Conservation (phyloP, 2,329 filamentous ascomycete genomes). For the Alternaria triticimaculans region DNA sequence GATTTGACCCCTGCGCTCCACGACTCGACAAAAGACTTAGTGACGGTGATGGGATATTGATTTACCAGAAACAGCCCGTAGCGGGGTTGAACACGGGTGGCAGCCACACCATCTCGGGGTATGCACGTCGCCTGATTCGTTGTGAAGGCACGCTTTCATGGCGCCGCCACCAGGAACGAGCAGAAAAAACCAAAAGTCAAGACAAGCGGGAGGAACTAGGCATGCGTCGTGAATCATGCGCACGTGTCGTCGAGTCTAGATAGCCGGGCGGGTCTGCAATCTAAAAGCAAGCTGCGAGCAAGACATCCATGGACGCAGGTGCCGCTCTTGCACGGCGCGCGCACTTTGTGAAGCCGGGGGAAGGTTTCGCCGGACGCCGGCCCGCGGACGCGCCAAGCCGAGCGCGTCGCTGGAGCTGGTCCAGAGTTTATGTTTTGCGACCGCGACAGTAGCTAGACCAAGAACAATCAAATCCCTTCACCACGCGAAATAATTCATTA, state of each 20-base stretch:
- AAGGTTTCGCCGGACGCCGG: constrained; percentile 6
- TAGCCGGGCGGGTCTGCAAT: constrained; percentile 6
- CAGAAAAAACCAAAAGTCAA: constrained; percentile 8
- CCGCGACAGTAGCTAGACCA: constrained; percentile 12
- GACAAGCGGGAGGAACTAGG: neutral
- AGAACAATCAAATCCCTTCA: neutral
- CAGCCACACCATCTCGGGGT: constrained; percentile 3
- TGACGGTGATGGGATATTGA: constrained; percentile 16
- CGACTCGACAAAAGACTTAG: constrained; percentile 6
- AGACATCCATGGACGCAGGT: neutral
- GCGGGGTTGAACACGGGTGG: constrained; percentile 5
- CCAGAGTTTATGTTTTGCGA: constrained; percentile 25
- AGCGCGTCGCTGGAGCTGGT: constrained; percentile 25
- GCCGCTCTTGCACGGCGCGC: neutral
- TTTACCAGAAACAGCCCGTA: constrained; percentile 11
- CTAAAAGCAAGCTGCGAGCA: neutral
- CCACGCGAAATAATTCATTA: neutral
- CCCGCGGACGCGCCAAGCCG: constrained; percentile 15
- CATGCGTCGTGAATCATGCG: constrained; percentile 7
- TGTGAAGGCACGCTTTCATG: neutral
- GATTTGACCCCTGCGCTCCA: constrained; percentile 15
- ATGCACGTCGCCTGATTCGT: constrained; percentile 12
- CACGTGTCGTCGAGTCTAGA: constrained; percentile 4
- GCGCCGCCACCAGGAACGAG: constrained; percentile 14
- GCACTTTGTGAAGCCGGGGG: neutral